Percentiles rank a stretch among this genome's conserved stretches.
These are phyloP conservation scores for Nakataea oryzae DNA, from an alignment of 2,329 filamentous ascomycete species.

Conservation along the genomic window DNA sequence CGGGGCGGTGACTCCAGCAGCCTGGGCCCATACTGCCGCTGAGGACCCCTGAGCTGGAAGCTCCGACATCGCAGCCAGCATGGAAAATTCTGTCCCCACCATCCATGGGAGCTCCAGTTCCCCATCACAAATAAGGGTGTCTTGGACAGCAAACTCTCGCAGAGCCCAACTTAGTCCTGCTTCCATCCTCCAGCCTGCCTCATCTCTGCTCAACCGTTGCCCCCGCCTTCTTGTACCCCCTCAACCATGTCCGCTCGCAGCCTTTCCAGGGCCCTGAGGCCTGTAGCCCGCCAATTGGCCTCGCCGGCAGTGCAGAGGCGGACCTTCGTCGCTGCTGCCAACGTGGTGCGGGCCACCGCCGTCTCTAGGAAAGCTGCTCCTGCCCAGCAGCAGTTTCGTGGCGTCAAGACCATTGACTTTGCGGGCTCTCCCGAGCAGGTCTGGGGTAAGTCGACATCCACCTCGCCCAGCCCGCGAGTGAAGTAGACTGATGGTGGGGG, in stretches of 20 bases:
- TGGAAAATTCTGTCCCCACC: conserved; percentile 3
- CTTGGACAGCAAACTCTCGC: neutral
- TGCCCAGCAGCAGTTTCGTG: conserved; percentile 58
- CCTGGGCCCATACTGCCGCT: neutral
- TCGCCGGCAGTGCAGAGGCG: conserved; percentile 50
- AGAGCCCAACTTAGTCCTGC: neutral
- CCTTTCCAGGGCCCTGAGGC: conserved; percentile 58
- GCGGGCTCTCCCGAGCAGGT: conserved; percentile 91
- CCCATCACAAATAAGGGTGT: neutral
- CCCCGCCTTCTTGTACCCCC: conserved; percentile 6
- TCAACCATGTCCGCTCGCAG: conserved; percentile 67
- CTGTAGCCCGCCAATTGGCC: conserved; percentile 53
- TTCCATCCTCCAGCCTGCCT: neutral
- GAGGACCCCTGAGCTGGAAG: neutral
- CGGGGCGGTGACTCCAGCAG: neutral
- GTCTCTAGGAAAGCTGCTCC: conserved; percentile 28
- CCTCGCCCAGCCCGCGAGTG: neutral
- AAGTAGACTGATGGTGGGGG: neutral
- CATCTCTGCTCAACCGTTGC: conserved; percentile 17
- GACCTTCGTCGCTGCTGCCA: conserved; percentile 50
- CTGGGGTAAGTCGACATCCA: conserved; percentile 53
- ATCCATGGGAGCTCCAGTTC: neutral
- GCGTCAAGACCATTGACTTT: conserved; percentile 98
- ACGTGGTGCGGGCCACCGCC: conserved; percentile 42
- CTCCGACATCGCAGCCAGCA: neutral